A percentile compares a stretch with the other conserved stretches of the same genome.
These are phyloP conservation scores for Ustilago cynodontis DNA, from an alignment of 1,284 basidiomycete genomes.

Conservation along the genomic window DNA sequence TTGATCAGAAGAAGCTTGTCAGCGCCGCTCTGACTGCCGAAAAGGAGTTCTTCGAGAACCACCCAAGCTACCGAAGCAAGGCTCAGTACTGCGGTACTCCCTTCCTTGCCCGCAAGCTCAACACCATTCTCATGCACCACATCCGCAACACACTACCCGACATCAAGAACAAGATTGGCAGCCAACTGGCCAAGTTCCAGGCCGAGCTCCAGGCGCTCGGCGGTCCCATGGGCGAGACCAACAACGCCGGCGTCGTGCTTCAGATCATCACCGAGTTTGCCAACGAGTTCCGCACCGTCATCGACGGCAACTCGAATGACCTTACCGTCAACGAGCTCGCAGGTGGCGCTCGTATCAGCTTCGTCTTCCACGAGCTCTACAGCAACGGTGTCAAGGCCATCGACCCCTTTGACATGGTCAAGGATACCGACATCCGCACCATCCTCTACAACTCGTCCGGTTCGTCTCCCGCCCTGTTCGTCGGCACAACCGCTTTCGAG, in stretches of 20 bases:
- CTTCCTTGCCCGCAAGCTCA: constrained; percentile 92
- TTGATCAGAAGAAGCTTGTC: constrained; percentile 89
- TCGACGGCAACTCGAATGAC: constrained; percentile 95
- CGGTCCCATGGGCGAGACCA: constrained; percentile 92
- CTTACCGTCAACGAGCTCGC: constrained; percentile 98
- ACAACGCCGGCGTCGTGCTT: constrained; percentile 74
- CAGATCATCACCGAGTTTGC: constrained; percentile 99
- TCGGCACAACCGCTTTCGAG: constrained; percentile 97
- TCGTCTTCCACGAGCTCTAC: constrained; percentile 99
- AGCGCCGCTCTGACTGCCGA: constrained; percentile 85
- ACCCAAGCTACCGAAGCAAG: constrained; percentile 95
- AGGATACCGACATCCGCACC: constrained; percentile 94
- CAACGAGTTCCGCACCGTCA: constrained; percentile 96
- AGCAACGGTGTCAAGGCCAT: constrained; percentile 90
- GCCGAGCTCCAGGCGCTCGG: constrained; percentile 97
- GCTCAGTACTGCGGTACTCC: constrained; percentile 96
- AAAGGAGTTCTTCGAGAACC: constrained; percentile 89
- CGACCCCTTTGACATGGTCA: constrained; percentile 89
- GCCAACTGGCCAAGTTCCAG: constrained; percentile 97
- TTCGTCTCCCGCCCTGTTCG: constrained; percentile 93
- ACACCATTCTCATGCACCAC: constrained; percentile 95
- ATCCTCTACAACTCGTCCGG: constrained; percentile 98
- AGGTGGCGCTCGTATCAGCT: constrained; percentile 97
- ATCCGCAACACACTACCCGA: constrained; percentile 98
- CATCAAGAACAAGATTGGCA: constrained; percentile 98